A percentile compares a stretch with the other conserved stretches of the same genome.
Conservation (phyloP, 495 filamentous ascomycete genomes). For the Xanthoparmelia taractica region DNA sequence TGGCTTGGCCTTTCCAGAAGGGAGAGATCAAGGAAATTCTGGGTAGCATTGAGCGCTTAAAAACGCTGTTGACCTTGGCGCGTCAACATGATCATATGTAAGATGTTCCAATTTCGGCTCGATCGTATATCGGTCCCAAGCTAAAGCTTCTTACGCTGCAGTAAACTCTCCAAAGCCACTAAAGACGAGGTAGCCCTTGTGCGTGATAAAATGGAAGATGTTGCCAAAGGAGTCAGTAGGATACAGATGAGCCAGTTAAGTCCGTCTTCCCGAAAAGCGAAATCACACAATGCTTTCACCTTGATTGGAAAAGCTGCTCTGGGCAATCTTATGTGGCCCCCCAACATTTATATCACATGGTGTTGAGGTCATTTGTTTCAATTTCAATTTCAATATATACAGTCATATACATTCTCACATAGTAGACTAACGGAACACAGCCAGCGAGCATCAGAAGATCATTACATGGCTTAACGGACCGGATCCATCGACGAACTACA, state of each 20-base stretch:
- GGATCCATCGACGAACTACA: conserved; percentile 18
- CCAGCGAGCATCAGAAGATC: not conserved
- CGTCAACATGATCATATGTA: conserved; percentile 10
- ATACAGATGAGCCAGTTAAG: not conserved
- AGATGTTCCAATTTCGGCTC: not conserved
- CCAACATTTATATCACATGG: not conserved
- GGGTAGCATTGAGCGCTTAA: conserved; percentile 3
- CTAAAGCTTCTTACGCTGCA: not conserved
- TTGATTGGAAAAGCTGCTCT: not conserved
- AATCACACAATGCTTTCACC: not conserved
- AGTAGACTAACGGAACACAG: not conserved
- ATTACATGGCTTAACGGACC: conserved; percentile 3
- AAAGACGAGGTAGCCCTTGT: not conserved
- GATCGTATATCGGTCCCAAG: not conserved
- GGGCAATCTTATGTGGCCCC: not conserved
- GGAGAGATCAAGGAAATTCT: conserved; percentile 9
- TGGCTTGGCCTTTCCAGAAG: conserved; percentile 11
- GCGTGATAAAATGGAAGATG: not conserved
- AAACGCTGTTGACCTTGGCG: not conserved
- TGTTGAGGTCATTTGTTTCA: not conserved
- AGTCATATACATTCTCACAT: not conserved
- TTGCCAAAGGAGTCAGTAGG: not conserved
- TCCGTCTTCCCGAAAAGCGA: not conserved
- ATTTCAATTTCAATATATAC: not conserved
- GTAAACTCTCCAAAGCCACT: not conserved